Base-by-base conservation (phyloP, 495 filamentous ascomycete species). In the Chaetomium cochliodes region DNA sequence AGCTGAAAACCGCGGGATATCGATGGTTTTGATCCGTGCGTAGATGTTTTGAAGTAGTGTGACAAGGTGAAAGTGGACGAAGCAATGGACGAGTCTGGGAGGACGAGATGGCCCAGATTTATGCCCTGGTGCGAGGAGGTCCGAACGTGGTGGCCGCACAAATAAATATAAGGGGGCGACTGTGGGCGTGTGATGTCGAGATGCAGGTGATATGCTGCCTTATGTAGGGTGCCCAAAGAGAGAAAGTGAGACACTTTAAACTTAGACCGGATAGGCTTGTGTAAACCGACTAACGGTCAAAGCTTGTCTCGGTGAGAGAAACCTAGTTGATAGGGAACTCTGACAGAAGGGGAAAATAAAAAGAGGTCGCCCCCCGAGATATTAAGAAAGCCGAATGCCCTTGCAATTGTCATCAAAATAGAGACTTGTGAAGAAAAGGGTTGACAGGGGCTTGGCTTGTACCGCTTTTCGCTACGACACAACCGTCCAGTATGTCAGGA, bases 391-490 rank as follows among this genome's bases (percentile, higher is more conserved):
- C 12, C 23, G 18, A 50, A 20, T 20, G 20, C n/a, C 4, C 8
- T 23, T 8, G 18, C 18, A 11, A 50, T 20, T 50, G 41, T 44
- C 41, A 44, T 25, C 49, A 52, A 26, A 26, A 23, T 16, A 11
- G 22, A 26, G 1, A 50, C 20, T 25, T 25, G 47, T 11, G 47
- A 50, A 52, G 22, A 52, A 28, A 18, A 42, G 42, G 15, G 23
- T 18, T 52, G 54, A 58, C 23, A 33, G 11, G 33, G 22, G 58
- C 16, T 20, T 26, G 18, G 25, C n/a, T 9, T 37, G 28, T n/a
- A 18, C 58, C 25, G 25, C 41, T n/a, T n/a, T 57, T 47, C 52
- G 54, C 56, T 37, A 37, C 33, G 5, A 37, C 33, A 37, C 33
- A 9, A 37, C 33, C 3, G 1, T 3, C 5, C 33, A 37, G 33